Percentiles rank a stretch among this genome's conserved stretches.
These are phyloP conservation scores for Kwoniella newhampshirensis DNA, from an alignment of 768 basidiomycete genomes.

Conservation along the genomic window DNA sequence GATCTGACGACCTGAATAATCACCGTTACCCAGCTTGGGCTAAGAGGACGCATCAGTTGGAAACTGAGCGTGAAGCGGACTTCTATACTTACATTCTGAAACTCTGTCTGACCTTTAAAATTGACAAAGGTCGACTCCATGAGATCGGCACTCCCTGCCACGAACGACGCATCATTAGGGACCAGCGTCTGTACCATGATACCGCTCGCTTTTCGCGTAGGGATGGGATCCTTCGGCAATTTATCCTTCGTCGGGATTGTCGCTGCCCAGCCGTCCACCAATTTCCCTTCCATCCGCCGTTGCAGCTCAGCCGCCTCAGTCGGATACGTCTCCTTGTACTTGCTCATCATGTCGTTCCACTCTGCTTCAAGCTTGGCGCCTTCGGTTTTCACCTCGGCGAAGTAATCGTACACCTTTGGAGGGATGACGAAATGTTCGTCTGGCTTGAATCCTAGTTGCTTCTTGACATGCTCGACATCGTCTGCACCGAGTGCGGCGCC, in stretches of 20 bases:
- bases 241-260: slow-evolving; percentile 36
- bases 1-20: slow-evolving; percentile 49
- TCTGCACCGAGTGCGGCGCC: slow-evolving; percentile 51
- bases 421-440: slow-evolving; percentile 44
- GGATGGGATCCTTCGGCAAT: slow-evolving; percentile 30
- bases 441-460: slow-evolving; percentile 44
- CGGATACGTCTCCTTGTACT: slow-evolving; percentile 37
- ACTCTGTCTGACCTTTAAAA: slow-evolving; percentile 42
- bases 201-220: slow-evolving; percentile 43
- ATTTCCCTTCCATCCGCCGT: slow-evolving; percentile 32
- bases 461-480: slow-evolving; percentile 49
- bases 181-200: slow-evolving; percentile 40
- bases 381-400: slow-evolving; percentile 33
- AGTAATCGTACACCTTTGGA: slow-evolving; percentile 47
- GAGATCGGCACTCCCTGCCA: slow-evolving; percentile 45
- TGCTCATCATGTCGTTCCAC: slow-evolving; percentile 38
- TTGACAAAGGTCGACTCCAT: slow-evolving; percentile 50
- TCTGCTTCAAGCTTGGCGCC: slow-evolving; percentile 38
- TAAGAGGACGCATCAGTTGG: no score
- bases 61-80: no score
- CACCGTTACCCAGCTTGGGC: slow-evolving; percentile 45
- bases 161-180: slow-evolving; percentile 37
- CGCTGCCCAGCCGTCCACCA: slow-evolving; percentile 39
- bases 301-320: slow-evolving; percentile 32
- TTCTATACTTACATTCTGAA: no score